Base-by-base conservation (phyloP, 257 asterid genomes). In the Petunia secreta region DNA sequence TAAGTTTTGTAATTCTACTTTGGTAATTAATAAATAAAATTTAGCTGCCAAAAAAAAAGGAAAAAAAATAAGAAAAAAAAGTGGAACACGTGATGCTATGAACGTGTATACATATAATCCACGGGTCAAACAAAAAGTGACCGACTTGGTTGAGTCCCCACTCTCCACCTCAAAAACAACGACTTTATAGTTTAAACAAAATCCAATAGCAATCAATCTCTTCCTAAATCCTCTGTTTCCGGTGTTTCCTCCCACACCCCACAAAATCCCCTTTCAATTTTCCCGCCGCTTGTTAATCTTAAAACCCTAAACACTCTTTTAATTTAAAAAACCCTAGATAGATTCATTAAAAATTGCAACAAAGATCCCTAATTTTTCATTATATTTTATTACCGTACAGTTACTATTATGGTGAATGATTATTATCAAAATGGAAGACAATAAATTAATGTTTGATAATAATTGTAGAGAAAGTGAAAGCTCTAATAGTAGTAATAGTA, bases 401-500 rank as follows among this genome's bases (percentile, higher is more conserved):
- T 86, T 87, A 93, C 91, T 96, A 90, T 91, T 87, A 71, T 87
- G 88, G 84, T 25, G 25, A 25, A 25, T 25, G 25, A 25, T 25
- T 25, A 25, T 25, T 25, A 86, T 84, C 86, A 85, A 69, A 84
- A 94, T 94, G 98, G 98, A 94, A 83, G 97, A 85, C 87, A 89
- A 87, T 90, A 94, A 93, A 75, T 81, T 85, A 48, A 78, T 76
- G 83, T 46, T 83, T 36, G 58, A 83, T 87, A 88, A 82, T 88
- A 92, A 77, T 60, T 66, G 83, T 73, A 78, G 84, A 9, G 93
- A 84, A 44, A 83, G 79, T 78, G 88, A 82, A 84, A 85, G 85
- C 86, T 88, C 97, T 83, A 84, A 86, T 79, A 90, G 85, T 75
- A 84, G 86, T 79, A 90, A 86, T 75, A 90, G 97, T 34, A 90